Percentiles rank a stretch among this genome's conserved stretches.
phyloP scores from a whole-genome alignment of 495 filamentous ascomycete genomes.

The Neurospora intermedia region DNA sequence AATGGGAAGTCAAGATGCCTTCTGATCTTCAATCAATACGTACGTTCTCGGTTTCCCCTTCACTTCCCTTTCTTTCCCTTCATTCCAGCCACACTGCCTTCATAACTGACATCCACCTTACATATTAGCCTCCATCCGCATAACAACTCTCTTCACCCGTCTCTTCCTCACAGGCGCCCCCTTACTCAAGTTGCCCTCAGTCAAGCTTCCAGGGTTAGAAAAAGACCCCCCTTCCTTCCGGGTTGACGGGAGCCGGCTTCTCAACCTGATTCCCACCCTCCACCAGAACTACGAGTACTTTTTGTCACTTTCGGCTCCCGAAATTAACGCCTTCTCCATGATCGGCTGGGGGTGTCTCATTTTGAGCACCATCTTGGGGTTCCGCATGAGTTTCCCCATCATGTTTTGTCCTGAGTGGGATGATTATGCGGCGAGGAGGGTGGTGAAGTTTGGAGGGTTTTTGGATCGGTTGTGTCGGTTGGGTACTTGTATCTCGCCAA shows the following conservation, averaged over 20 bases:
- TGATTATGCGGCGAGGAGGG: slow-evolving; percentile 16
- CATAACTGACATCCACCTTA: background rate
- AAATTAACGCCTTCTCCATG: slow-evolving; percentile 22
- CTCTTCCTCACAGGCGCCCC: slow-evolving; percentile 28
- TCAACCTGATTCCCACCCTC: slow-evolving; percentile 8
- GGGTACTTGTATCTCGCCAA: background rate
- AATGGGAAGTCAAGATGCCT: slow-evolving; percentile 28
- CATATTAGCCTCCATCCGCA: slow-evolving; percentile 21
- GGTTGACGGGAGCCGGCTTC: slow-evolving; percentile 9
- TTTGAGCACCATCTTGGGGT: slow-evolving; percentile 26
- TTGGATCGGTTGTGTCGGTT: slow-evolving; percentile 18
- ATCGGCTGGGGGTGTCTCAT: slow-evolving; percentile 28
- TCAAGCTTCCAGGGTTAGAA: background rate
- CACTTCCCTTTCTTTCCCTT: background rate
- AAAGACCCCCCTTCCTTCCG: background rate
- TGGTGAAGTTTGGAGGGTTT: slow-evolving; percentile 22
- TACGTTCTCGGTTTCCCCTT: background rate
- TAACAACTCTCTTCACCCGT: slow-evolving; percentile 21
- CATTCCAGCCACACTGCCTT: background rate
- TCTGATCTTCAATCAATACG: slow-evolving; percentile 13
- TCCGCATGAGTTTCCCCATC: slow-evolving; percentile 31
- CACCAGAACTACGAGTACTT: slow-evolving; percentile 21
- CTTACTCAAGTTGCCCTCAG: slow-evolving; percentile 18
- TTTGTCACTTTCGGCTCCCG: slow-evolving; percentile 7
- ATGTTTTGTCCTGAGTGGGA: slow-evolving; percentile 29